phyloP scores from a whole-genome alignment of 1,284 basidiomycete species.

The Puccinia coronata region DNA sequence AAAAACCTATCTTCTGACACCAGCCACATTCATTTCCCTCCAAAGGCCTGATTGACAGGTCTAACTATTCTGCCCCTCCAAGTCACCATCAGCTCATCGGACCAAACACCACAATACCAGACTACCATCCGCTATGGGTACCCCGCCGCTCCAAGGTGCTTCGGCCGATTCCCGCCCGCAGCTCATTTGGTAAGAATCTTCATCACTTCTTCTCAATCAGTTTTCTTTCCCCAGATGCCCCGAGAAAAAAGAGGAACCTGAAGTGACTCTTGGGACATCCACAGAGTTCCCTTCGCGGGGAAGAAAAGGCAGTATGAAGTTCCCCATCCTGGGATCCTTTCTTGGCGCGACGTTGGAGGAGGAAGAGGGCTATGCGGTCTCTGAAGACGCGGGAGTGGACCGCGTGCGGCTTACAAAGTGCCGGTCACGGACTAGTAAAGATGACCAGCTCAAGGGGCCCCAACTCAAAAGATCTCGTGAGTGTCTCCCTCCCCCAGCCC shows the following conservation, averaged over 20 bases:
- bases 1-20: too few relatives aligned
- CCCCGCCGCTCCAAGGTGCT: neutral
- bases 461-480: neutral
- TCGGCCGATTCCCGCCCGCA: neutral
- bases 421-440: neutral
- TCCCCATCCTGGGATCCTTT: neutral
- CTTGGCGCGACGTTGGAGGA: neutral
- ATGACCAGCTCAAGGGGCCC: conserved; percentile 5
- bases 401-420: neutral
- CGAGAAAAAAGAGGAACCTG: neutral
- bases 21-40: neutral
- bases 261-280: neutral
- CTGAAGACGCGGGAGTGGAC: too few relatives aligned
- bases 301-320: neutral
- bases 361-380: neutral
- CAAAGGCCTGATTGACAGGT: neutral
- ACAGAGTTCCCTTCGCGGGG: neutral
- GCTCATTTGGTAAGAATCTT: neutral
- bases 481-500: neutral
- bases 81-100: neutral
- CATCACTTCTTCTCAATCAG: neutral
- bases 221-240: neutral
- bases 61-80: neutral
- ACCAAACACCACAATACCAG: neutral
- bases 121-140: neutral